Evolutionary conservation across 2,329 filamentous ascomycete genomes (phyloP), one percentile per base, ranked within the genome.

Genomic region (Fusarium acutatum): DNA sequence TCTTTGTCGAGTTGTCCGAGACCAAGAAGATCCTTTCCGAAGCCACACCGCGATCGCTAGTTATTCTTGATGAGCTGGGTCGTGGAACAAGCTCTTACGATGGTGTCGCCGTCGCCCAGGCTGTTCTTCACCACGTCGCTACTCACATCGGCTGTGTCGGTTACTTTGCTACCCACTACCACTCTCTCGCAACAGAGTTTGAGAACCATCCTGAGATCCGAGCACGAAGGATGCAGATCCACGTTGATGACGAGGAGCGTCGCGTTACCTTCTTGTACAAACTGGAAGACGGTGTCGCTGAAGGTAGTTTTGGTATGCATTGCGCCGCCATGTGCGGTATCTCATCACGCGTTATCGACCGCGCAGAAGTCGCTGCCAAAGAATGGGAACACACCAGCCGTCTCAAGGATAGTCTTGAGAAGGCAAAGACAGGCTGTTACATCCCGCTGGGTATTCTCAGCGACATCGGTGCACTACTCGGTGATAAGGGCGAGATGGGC

Each of bases 271-370:
- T 99, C 84, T 82, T 99, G 62, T 99, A 99, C 85, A 95, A 94
- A 79, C 89, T 99, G 0, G 96, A 98, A 82, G 90, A 94, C 20
- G 96, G 96, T 4, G 94, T 98, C 15, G 96, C 96, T 0, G 95
- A 98, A 82, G 96, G 96, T 22, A 97, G 94, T 79, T 99, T 98
- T 79, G 96, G 96, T 77, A 99, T 99, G 96, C 96, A 99, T 82
- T 99, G 96, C 80, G 96, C 96, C 2, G 92, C 94, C 68, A 99
- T 99, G 96, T 99, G 96, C 78, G 96, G 96, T 2, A 98, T 99
- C 72, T 90, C 94, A 0, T 86, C 86, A 49, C 91, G 91, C 62
- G 91, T 99, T 22, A 94, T 99, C 70, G 91, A 95, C 79, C 86
- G 93, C 28, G 96, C 96, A 0, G 96, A 99, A 82, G 89, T 92